These are phyloP conservation scores for Lachancea sp. DNA, from an alignment of 805 yeast genomes.

Conservation along the genomic window DNA sequence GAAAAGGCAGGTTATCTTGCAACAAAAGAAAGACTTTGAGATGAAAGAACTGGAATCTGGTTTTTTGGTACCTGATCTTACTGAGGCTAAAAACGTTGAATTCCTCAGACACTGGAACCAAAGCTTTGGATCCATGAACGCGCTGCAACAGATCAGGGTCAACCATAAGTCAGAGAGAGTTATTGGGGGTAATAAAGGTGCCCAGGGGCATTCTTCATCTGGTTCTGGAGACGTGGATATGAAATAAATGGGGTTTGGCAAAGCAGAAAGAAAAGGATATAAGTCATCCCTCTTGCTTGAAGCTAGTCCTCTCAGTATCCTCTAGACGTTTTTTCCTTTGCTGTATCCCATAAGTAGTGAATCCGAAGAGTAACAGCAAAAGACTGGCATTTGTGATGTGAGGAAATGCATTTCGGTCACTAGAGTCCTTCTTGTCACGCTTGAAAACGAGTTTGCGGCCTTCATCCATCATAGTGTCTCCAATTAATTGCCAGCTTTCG, in stretches of 20 bases:
- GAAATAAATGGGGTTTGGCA: slow-evolving; percentile 5
- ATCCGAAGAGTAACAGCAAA: not conserved
- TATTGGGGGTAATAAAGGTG: slow-evolving; percentile 16
- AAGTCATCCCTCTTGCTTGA: not conserved
- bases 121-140: slow-evolving; percentile 67
- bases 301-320: not conserved
- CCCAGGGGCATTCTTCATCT: not conserved
- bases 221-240: slow-evolving; percentile 19
- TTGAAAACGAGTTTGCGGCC: slow-evolving; percentile 21
- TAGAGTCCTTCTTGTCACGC: slow-evolving; percentile 4
- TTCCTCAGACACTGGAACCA: slow-evolving; percentile 73
- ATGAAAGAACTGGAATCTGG: slow-evolving; percentile 61
- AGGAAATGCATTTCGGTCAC: not conserved
- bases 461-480: slow-evolving; percentile 18
- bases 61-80: slow-evolving; percentile 62
- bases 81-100: slow-evolving; percentile 51
- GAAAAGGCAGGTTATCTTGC: slow-evolving; percentile 59
- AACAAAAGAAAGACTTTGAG: slow-evolving; percentile 58
- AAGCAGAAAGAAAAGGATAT: not conserved
- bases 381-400: not conserved
- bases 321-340: not conserved
- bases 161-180: slow-evolving; percentile 25
- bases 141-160: slow-evolving; percentile 44
- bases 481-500: slow-evolving; percentile 26
- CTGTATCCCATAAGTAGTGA: not conserved